phyloP scores from a whole-genome alignment of 805 yeast species.

The Wickerhamomyces bisporus region DNA sequence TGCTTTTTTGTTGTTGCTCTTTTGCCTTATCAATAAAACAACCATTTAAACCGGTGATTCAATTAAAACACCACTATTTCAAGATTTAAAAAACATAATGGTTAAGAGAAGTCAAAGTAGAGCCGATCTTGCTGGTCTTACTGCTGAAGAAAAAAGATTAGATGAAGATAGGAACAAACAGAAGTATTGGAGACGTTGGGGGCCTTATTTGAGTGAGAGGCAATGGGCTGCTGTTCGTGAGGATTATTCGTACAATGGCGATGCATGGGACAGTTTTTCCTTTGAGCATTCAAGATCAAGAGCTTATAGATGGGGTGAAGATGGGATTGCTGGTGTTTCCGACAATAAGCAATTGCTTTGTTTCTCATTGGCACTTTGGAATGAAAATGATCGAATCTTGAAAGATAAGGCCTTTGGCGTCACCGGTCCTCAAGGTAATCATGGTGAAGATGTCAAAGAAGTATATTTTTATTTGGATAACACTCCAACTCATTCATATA shows the following conservation, averaged over 20 bases:
- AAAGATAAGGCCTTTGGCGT: constrained; percentile 86
- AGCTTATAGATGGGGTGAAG: constrained; percentile 93
- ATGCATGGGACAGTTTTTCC: constrained; percentile 87
- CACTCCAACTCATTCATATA: constrained; percentile 88
- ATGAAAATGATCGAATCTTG: constrained; percentile 77
- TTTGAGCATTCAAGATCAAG: constrained; percentile 80
- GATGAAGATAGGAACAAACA: constrained; percentile 27
- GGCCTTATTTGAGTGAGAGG: constrained; percentile 83
- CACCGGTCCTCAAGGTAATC: constrained; percentile 91
- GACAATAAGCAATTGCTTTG: constrained; percentile 78
- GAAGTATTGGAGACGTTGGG: constrained; percentile 84
- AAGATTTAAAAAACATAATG: no score
- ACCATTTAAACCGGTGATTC: no score
- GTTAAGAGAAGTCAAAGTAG: constrained; percentile 17
- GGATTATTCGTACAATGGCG: constrained; percentile 80
- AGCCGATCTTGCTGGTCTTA: constrained; percentile 23
- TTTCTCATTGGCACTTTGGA: constrained; percentile 85
- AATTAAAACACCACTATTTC: no score
- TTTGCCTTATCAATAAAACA: no score
- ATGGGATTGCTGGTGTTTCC: constrained; percentile 85
- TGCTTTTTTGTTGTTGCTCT: no score
- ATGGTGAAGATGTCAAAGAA: constrained; percentile 93
- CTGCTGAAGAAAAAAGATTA: constrained; percentile 32
- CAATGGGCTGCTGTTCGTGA: constrained; percentile 82
- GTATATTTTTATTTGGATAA: constrained; percentile 81